These are phyloP conservation scores for Alternaria ventricosa DNA, from an alignment of 2,329 filamentous ascomycete species.

Conservation along the genomic window DNA sequence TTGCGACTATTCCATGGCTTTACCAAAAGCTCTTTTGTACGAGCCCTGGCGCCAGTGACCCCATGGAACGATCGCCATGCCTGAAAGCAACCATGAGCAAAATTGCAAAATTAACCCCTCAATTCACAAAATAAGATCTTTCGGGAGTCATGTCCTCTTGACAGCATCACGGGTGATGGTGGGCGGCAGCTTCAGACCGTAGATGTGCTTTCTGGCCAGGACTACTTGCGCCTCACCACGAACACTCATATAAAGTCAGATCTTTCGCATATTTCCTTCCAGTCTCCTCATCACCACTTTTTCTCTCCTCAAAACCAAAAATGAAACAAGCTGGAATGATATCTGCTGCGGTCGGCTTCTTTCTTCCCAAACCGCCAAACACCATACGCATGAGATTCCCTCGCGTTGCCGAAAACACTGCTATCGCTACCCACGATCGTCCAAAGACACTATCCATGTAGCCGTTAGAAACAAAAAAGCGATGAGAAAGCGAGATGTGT, in stretches of 20 bases:
- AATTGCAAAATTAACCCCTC: neutral
- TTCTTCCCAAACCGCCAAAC: too few species aligned
- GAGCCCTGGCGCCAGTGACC: neutral
- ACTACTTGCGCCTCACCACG: neutral
- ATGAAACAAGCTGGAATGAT: too few species aligned
- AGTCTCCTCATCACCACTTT: too few species aligned
- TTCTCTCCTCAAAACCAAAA: too few species aligned
- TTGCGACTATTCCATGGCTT: neutral
- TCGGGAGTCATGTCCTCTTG: neutral
- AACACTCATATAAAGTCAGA: neutral
- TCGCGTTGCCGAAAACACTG: too few species aligned
- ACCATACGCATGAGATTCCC: too few species aligned
- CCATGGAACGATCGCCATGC: neutral
- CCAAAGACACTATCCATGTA: too few species aligned
- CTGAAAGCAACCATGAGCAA: neutral
- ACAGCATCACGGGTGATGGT: neutral
- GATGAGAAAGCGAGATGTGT: neutral
- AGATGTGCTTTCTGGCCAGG: neutral
- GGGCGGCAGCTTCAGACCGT: neutral
- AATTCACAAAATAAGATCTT: fast-evolving
- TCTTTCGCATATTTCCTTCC: neutral
- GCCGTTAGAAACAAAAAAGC: too few species aligned
- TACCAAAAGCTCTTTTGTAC: neutral
- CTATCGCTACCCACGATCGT: too few species aligned
- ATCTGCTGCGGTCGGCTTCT: too few species aligned